Evolutionary conservation across 495 filamentous ascomycete species (phyloP).

Genomic region (Penicillium antarcticum): DNA sequence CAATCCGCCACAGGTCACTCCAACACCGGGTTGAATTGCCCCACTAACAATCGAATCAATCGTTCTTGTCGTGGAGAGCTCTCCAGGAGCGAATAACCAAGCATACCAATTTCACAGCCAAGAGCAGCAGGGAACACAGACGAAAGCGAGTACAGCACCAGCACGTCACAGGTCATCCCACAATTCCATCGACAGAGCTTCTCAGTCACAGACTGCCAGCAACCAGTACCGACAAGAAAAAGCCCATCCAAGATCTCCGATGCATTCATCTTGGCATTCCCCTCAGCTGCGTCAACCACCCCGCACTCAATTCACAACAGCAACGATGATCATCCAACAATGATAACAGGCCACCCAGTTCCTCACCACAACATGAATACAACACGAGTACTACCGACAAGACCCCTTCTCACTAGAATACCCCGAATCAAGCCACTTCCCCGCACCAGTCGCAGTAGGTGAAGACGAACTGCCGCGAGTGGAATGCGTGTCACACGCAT

Average conservation of each 20-base stretch:
- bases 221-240: too few relatives aligned
- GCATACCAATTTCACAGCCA: background rate
- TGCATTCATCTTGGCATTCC: too few relatives aligned
- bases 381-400: background rate
- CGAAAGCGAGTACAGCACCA: background rate
- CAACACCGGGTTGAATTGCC: background rate
- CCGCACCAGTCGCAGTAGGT: conserved; percentile 16
- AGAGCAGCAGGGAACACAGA: background rate
- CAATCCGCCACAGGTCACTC: background rate
- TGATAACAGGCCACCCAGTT: too few relatives aligned
- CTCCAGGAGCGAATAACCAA: background rate
- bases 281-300: too few relatives aligned
- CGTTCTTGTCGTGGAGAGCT: background rate
- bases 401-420: conserved; percentile 24
- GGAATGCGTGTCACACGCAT: conserved; percentile 67
- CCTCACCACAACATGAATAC: background rate
- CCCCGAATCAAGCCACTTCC: conserved; percentile 48
- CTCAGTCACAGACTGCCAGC: too few relatives aligned
- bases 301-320: too few relatives aligned
- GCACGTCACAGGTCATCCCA: background rate
- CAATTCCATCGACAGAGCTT: too few relatives aligned
- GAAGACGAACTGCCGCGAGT: conserved; percentile 7
- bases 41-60: background rate
- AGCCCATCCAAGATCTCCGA: too few relatives aligned
- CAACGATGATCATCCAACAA: too few relatives aligned